phyloP scores from a whole-genome alignment of 2,329 filamentous ascomycete species.

The Juglanconis oblonga region DNA sequence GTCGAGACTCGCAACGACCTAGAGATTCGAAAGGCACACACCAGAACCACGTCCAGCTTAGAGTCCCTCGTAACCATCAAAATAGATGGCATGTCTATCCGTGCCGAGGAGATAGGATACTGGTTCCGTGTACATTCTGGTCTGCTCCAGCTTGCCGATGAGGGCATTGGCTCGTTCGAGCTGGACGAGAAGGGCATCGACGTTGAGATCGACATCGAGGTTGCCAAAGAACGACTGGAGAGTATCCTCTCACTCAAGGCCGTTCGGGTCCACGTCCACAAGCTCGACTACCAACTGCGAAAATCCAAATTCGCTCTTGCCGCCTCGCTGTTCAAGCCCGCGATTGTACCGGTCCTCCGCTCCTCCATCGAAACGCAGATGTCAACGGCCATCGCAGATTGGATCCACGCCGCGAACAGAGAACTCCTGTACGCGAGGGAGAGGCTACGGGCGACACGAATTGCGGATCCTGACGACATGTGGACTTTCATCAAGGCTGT shows the following conservation, averaged over 20 bases:
- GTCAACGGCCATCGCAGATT: conserved; percentile 65
- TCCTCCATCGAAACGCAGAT: conserved; percentile 78
- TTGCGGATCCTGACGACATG: conserved; percentile 75
- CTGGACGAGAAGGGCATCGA: conserved; percentile 87
- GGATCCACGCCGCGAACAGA: conserved; percentile 72
- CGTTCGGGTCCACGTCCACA: conserved; percentile 81
- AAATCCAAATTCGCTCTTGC: conserved; percentile 75
- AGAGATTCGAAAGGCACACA: conserved; percentile 75
- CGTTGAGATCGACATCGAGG: conserved; percentile 78
- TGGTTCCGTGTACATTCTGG: conserved; percentile 80
- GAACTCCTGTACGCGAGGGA: conserved; percentile 87
- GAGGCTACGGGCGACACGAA: conserved; percentile 78
- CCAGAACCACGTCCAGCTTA: conserved; percentile 62
- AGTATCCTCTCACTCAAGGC: conserved; percentile 74
- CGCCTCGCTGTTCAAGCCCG: conserved; percentile 79
- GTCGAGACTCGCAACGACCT: conserved; percentile 83
- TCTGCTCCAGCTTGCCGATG: conserved; percentile 70
- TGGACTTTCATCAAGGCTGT: conserved; percentile 81
- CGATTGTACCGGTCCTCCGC: conserved; percentile 77
- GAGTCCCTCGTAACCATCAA: conserved; percentile 75
- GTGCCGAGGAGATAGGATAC: conserved; percentile 85
- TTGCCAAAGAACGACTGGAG: conserved; percentile 74
- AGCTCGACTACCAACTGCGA: conserved; percentile 74
- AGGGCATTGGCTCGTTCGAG: conserved; percentile 81
- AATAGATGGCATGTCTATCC: conserved; percentile 77